phyloP scores from a whole-genome alignment of 2,329 filamentous ascomycete genomes.

The Hypoxylon sp. region DNA sequence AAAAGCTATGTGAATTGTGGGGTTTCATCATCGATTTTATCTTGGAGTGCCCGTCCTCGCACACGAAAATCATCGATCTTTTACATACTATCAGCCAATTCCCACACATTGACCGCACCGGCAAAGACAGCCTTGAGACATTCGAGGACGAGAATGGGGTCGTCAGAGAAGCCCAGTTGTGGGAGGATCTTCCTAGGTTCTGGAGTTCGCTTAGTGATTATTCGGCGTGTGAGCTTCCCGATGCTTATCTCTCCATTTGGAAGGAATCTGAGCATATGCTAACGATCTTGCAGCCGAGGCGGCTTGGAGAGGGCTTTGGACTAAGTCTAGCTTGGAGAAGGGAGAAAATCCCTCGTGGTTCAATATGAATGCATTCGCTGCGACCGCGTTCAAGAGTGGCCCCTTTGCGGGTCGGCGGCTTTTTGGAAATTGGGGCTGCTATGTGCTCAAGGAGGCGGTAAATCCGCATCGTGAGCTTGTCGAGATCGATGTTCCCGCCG shows the following conservation, averaged over 20 bases:
- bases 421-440: slow-evolving; percentile 19
- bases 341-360: slow-evolving; percentile 5
- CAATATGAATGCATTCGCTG: slow-evolving; percentile 12
- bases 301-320: background rate
- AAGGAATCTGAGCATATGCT: background rate
- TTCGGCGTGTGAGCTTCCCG: slow-evolving; percentile 3
- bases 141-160: background rate
- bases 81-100: background rate
- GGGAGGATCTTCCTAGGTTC: slow-evolving; percentile 12
- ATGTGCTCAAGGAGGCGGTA: slow-evolving; percentile 11
- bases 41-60: slow-evolving; percentile 9
- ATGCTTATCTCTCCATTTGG: background rate
- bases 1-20: slow-evolving; percentile 16
- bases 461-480: background rate
- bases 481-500: background rate
- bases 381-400: slow-evolving; percentile 1
- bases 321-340: background rate
- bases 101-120: background rate
- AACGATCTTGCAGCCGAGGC: background rate
- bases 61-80: background rate
- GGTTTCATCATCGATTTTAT: slow-evolving; percentile 18
- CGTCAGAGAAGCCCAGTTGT: background rate
- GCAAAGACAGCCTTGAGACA: background rate
- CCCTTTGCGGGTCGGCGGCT: background rate
- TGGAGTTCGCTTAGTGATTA: slow-evolving; percentile 11